These are phyloP conservation scores for Psidium guajava DNA, from an alignment of 345 rosid genomes.

Conservation along the genomic window DNA sequence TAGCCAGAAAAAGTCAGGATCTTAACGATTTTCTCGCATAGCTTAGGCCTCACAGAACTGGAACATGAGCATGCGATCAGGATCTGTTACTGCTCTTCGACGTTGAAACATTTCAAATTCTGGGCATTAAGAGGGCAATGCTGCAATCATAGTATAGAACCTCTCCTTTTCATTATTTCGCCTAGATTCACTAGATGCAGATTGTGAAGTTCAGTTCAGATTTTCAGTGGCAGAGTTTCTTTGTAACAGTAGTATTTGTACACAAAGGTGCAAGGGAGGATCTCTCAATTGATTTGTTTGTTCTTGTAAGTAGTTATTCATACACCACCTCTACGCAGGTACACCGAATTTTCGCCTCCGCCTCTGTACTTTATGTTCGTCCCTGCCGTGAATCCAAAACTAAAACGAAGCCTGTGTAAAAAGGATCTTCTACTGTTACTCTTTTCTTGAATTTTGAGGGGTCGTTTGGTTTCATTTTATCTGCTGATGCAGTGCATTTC, in stretches of 20 bases:
- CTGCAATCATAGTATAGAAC: background rate
- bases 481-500: background rate
- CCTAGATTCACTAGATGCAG: background rate
- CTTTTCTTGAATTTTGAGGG: background rate
- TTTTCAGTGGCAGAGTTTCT: background rate
- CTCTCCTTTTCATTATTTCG: background rate
- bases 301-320: background rate
- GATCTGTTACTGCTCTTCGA: background rate
- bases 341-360: background rate
- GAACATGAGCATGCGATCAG: background rate
- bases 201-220: background rate
- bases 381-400: background rate
- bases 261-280: background rate
- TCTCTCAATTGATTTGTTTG: background rate
- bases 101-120: background rate
- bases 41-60: background rate
- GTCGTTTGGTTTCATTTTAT: background rate
- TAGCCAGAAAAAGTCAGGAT: background rate
- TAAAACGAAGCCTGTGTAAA: background rate
- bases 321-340: background rate
- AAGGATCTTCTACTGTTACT: background rate
- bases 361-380: background rate
- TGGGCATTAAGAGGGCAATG: background rate
- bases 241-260: background rate
- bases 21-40: background rate